Conservation (phyloP, 805 yeast species). For the Scheffersomyces amazonensis region DNA sequence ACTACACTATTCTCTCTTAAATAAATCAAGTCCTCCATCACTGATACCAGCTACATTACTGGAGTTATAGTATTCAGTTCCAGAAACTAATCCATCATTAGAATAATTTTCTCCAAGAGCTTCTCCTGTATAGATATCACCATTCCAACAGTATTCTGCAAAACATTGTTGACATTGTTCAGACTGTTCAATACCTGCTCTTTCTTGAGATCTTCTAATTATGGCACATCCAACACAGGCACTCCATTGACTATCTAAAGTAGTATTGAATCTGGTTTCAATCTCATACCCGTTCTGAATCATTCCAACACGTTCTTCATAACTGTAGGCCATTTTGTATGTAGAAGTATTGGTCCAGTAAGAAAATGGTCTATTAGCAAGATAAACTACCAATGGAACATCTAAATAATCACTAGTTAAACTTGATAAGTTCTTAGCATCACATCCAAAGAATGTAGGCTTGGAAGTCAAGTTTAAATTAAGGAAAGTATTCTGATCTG, state of each 20-base stretch:
- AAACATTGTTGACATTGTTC: constrained; percentile 68
- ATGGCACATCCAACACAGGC: constrained; percentile 76
- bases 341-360: constrained; percentile 64
- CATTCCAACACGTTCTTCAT: constrained; percentile 52
- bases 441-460: constrained; percentile 79
- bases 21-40: constrained; percentile 5
- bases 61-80: constrained; percentile 6
- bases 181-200: constrained; percentile 51
- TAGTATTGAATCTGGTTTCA: constrained; percentile 56
- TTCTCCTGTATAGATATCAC: constrained; percentile 20
- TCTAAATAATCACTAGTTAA: constrained; percentile 1
- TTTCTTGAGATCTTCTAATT: constrained; percentile 66
- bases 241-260: constrained; percentile 61
- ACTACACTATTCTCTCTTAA: constrained; percentile 1
- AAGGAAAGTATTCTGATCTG: constrained; percentile 57
- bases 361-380: constrained; percentile 65
- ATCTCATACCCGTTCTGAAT: constrained; percentile 67
- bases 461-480: constrained; percentile 54
- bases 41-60: constrained; percentile 5
- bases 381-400: constrained; percentile 70
- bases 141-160: constrained; percentile 68
- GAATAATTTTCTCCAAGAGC: constrained; percentile 8
- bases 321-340: constrained; percentile 54
- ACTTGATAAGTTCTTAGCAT: constrained; percentile 51
- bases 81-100: constrained; percentile 6